These are phyloP conservation scores for Cardamine occulta DNA, from an alignment of 345 rosid species.

Conservation along the genomic window DNA sequence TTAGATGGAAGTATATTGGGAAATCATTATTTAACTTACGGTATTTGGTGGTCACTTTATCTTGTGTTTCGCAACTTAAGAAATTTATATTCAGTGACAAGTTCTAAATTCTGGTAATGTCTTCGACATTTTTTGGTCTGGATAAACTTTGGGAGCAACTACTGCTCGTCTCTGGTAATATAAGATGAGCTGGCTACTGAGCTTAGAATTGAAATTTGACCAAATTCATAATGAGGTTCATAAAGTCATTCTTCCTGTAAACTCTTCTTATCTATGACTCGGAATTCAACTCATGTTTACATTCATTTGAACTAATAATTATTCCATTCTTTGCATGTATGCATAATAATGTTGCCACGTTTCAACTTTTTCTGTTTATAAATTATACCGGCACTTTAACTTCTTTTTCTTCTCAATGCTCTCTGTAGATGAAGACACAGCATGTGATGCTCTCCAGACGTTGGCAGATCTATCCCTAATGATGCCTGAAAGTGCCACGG, in stretches of 20 bases:
- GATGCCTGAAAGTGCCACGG: constrained; percentile 70
- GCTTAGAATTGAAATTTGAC: constrained; percentile 14
- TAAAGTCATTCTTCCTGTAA: constrained; percentile 29
- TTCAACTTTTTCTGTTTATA: constrained; percentile 9
- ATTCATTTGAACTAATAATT: constrained; percentile 19
- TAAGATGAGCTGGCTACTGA: constrained; percentile 14
- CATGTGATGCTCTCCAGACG: constrained; percentile 80
- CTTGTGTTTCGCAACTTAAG: constrained; percentile 25
- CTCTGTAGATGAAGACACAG: constrained; percentile 59
- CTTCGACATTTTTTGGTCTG: constrained; percentile 2
- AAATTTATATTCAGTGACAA: background rate
- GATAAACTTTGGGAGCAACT: constrained; percentile 12
- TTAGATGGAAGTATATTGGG: constrained; percentile 5
- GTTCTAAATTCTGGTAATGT: constrained; percentile 12
- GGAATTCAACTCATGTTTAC: constrained; percentile 22
- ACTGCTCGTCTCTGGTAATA: constrained; percentile 22
- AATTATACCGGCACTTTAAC: background rate
- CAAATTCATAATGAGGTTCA: constrained; percentile 19
- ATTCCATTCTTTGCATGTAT: constrained; percentile 7
- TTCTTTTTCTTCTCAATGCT: constrained; percentile 24
- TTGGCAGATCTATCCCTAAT: constrained; percentile 74
- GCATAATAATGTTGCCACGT: constrained; percentile 18
- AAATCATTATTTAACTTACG: constrained; percentile 13
- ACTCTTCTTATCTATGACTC: constrained; percentile 14
- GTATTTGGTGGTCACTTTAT: constrained; percentile 20